Percentiles rank a stretch among this genome's conserved stretches.
These are phyloP conservation scores for Cladophialophora psammophila DNA, from an alignment of 2,329 filamentous ascomycete species.

Conservation along the genomic window DNA sequence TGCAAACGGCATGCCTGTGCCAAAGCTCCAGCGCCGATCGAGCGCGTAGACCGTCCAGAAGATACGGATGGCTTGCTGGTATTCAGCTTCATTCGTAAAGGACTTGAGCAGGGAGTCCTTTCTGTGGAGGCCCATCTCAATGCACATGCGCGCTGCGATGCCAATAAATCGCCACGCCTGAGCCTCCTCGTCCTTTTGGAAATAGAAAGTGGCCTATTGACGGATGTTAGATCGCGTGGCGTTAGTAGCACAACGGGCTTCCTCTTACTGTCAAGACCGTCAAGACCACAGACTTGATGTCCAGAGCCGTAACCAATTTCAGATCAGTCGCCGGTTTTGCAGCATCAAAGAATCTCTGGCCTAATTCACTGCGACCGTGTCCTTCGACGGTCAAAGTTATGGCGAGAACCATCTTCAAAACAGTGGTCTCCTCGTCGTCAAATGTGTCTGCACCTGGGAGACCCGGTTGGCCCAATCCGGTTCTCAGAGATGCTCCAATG, in stretches of 20 bases:
- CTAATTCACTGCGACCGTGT: conserved; percentile 78
- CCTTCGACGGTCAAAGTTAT: conserved; percentile 79
- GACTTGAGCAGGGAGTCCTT: conserved; percentile 72
- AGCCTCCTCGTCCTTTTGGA: conserved; percentile 83
- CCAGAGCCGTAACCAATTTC: conserved; percentile 63
- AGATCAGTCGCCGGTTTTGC: conserved; percentile 75
- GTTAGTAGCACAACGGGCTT: neutral
- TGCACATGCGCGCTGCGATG: conserved; percentile 77
- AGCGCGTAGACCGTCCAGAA: conserved; percentile 90
- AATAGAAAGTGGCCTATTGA: conserved; percentile 74
- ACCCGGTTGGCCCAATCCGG: conserved; percentile 63
- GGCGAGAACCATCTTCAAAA: conserved; percentile 84
- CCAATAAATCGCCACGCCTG: conserved; percentile 88
- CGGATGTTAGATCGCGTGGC: neutral
- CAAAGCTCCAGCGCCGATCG: conserved; percentile 86
- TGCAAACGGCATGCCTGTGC: conserved; percentile 85
- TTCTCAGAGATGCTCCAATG: conserved; percentile 70
- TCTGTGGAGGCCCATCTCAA: conserved; percentile 84
- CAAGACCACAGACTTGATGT: conserved; percentile 66
- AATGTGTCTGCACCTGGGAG: conserved; percentile 65
- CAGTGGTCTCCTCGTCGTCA: conserved; percentile 69
- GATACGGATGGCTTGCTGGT: conserved; percentile 71
- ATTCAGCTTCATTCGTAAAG: conserved; percentile 73
- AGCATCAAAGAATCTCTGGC: conserved; percentile 75
- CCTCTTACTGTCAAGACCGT: conserved; percentile 62